Base-by-base conservation (phyloP, 2,329 filamentous ascomycete genomes). In the Cladosporium oxysporum region DNA sequence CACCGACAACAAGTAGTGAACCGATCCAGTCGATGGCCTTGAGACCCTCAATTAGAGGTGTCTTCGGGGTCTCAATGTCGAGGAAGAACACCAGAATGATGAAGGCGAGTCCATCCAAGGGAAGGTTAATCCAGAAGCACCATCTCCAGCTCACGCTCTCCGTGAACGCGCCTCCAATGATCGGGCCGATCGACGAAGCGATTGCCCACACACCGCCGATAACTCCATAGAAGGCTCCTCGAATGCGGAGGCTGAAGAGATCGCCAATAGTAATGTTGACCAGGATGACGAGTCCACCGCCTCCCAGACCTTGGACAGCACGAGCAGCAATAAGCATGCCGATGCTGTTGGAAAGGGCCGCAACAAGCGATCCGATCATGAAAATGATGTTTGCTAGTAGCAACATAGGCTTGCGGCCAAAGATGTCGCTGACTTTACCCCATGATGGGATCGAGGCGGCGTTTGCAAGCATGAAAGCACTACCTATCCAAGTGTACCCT, bases 201-300 rank as follows among this genome's bases (percentile, higher is more conserved):
- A 90, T 74, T 1, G 88, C 88, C 90, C 90, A 88, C 0, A 90
- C 85, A 60, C 88, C 82, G 5, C 87, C 88, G 64, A 90, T 85
- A 57, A 91, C 77, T 0, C 88, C 89, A 72, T 87, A 88, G 73
- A 87, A 89, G 65, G 86, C 83, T 21, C 86, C 84, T 55, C 87
- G 83, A 59, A 69, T 74, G 33, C 76, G 73, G 77, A 89, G 82
- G 64, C 83, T 85, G 77, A 90, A 90, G 31, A 90, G 73, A 76
- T 90, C 88, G 5, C 83, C 83, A 64, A 90, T 88, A 69, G 81
- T 81, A 64, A 90, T 89, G 72, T 88, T 88, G 65, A 87, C 84
- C 57, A 90, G 75, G n/a, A 85, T 83, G 44, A 89, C 83, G 61
- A 90, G 77, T 3, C 88, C 88, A 64, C 88, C 88, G 41, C 85